Percentiles rank a stretch among this genome's conserved stretches.
Conservation (phyloP, 176 grass and related monocot genomes). For the Carex scoparia region DNA sequence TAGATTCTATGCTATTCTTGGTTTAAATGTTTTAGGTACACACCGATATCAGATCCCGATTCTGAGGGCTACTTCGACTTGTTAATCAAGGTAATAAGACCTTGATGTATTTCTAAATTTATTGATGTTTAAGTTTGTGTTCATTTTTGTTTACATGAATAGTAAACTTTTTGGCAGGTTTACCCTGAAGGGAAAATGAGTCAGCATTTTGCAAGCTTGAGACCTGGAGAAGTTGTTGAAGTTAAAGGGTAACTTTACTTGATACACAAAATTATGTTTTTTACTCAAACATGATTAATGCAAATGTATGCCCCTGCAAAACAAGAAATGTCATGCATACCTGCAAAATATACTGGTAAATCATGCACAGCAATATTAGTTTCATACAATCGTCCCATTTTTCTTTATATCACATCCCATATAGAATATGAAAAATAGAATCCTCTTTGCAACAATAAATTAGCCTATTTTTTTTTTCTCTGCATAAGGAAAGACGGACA, state of each 20-base stretch:
- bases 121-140: slow-evolving; percentile 17
- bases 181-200: slow-evolving; percentile 98
- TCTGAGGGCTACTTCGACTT: slow-evolving; percentile 91
- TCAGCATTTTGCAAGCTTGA: slow-evolving; percentile 83
- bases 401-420: not conserved
- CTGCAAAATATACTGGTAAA: not conserved
- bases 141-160: slow-evolving; percentile 16
- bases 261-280: not conserved
- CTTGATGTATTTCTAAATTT: not conserved
- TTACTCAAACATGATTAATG: not conserved
- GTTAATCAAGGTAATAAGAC: slow-evolving; percentile 72
- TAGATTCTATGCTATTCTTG: slow-evolving; percentile 34
- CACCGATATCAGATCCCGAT: slow-evolving; percentile 81
- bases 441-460: not conserved
- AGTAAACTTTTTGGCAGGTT: slow-evolving; percentile 46
- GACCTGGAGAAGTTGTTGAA: slow-evolving; percentile 87
- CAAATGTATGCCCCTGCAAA: not conserved
- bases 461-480: not conserved
- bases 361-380: not conserved
- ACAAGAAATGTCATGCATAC: not conserved
- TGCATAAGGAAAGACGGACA: not conserved
- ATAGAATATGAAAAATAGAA: not conserved
- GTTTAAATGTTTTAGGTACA: slow-evolving; percentile 51
- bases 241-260: slow-evolving; percentile 69
- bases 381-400: not conserved